These are phyloP conservation scores for Crinitomyces ghanaensis DNA, from an alignment of 805 yeast genomes.

Conservation along the genomic window DNA sequence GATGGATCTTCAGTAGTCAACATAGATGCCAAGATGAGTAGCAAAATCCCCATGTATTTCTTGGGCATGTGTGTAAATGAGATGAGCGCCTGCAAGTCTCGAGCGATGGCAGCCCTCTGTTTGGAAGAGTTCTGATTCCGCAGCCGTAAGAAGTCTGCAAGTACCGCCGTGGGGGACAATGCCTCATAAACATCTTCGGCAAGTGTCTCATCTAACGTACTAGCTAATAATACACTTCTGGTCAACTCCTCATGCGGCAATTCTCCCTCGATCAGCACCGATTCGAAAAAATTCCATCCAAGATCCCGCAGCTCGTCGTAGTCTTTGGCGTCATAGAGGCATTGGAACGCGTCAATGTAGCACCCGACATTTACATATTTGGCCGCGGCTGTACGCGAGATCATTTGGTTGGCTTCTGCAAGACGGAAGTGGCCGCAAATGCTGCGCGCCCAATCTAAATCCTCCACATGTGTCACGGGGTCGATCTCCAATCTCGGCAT, in stretches of 20 bases:
- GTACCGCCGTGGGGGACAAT: constrained; percentile 25
- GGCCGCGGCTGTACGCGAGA: constrained; percentile 11
- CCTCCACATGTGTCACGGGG: too few relatives aligned
- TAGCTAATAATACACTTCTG: constrained; percentile 5
- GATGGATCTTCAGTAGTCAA: too few relatives aligned
- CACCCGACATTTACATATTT: constrained; percentile 5
- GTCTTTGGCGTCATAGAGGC: constrained; percentile 16
- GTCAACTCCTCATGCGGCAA: constrained; percentile 7
- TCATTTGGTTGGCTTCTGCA: neutral
- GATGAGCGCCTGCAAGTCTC: too few relatives aligned
- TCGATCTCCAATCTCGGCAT: too few relatives aligned
- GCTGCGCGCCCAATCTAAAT: constrained; percentile 11
- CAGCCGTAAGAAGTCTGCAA: constrained; percentile 10
- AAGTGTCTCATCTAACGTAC: constrained; percentile 9
- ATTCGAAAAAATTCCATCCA: constrained; percentile 21
- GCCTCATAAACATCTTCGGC: constrained; percentile 19
- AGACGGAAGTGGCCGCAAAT: constrained; percentile 6
- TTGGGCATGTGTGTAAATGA: too few relatives aligned
- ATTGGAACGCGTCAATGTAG: constrained; percentile 18
- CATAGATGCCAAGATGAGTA: too few relatives aligned
- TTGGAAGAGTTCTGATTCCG: constrained; percentile 5
- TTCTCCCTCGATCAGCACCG: constrained; percentile 12
- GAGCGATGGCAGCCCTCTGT: neutral
- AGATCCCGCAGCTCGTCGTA: constrained; percentile 12
- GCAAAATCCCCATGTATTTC: too few relatives aligned